Percentiles rank a stretch among this genome's conserved stretches.
Evolutionary conservation across 371 early-diverging fungal species (phyloP).

Genomic region (Mortierella sp.): DNA sequence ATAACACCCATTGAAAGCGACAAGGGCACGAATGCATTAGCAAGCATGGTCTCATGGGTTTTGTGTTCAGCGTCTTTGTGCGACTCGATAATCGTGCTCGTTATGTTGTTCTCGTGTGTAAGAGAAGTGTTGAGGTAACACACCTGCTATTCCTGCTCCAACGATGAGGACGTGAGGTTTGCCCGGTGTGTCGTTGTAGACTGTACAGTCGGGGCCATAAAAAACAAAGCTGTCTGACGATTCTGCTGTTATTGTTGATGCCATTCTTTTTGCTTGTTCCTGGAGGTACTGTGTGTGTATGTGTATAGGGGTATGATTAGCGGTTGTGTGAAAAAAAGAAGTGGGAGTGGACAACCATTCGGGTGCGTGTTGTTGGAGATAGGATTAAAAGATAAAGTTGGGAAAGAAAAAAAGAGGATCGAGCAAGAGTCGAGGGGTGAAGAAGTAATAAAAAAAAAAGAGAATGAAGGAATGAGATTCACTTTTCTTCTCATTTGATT

Average conservation of each 20-base stretch:
- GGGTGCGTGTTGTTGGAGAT: not conserved
- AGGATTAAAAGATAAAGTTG: not conserved
- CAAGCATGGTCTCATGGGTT: not conserved
- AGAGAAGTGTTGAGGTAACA: too few relatives aligned
- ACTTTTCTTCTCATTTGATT: not conserved
- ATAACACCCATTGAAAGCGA: not conserved
- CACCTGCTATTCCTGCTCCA: slow-evolving; percentile 1
- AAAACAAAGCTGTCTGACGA: not conserved
- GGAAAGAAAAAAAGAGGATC: not conserved
- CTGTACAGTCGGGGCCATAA: slow-evolving; percentile 4
- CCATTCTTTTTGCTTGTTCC: not conserved
- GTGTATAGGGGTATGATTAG: not conserved
- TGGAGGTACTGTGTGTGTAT: not conserved
- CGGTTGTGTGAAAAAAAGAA: not conserved
- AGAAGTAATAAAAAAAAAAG: not conserved
- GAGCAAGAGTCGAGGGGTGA: not conserved
- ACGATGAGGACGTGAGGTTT: slow-evolving; percentile 5
- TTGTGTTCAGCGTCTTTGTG: not conserved
- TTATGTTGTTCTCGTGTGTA: not conserved
- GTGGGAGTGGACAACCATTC: not conserved
- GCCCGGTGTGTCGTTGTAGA: slow-evolving; percentile 1
- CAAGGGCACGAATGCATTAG: not conserved
- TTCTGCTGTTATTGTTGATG: not conserved
- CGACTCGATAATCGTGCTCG: not conserved
- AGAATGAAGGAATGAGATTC: not conserved